Percentiles rank a stretch among this genome's conserved stretches.
These are phyloP conservation scores for Colletotrichum lini DNA, from an alignment of 2,329 filamentous ascomycete species.

Conservation along the genomic window DNA sequence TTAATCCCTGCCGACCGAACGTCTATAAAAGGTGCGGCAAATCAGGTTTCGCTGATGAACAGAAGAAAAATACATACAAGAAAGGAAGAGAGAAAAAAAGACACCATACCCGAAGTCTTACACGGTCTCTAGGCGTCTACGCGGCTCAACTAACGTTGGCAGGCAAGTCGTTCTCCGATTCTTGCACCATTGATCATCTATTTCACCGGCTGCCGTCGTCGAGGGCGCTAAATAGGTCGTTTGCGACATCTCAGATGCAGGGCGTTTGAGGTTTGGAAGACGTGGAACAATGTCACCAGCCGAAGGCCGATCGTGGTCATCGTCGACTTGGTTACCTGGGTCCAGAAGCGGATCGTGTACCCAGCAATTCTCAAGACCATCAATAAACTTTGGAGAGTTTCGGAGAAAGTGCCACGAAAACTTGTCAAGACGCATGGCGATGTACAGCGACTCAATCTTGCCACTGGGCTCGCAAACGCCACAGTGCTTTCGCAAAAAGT, in stretches of 20 bases:
- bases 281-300: slow-evolving; percentile 63
- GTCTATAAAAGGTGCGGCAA: slow-evolving; percentile 9
- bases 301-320: slow-evolving; percentile 56
- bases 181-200: slow-evolving; percentile 54
- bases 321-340: slow-evolving; percentile 53
- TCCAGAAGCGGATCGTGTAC: slow-evolving; percentile 66
- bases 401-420: slow-evolving; percentile 70
- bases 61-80: background rate
- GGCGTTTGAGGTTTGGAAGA: slow-evolving; percentile 62
- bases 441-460: slow-evolving; percentile 72
- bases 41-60: background rate
- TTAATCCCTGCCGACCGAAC: background rate
- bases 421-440: slow-evolving; percentile 67
- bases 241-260: slow-evolving; percentile 67
- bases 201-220: slow-evolving; percentile 48
- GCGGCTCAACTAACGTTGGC: slow-evolving; percentile 57
- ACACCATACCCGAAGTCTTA: slow-evolving; percentile 44
- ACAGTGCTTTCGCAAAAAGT: slow-evolving; percentile 68
- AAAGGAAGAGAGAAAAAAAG: too few relatives aligned
- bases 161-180: slow-evolving; percentile 57
- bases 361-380: slow-evolving; percentile 71
- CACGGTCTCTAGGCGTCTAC: slow-evolving; percentile 56
- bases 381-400: slow-evolving; percentile 62
- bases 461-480: slow-evolving; percentile 69
- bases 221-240: slow-evolving; percentile 61